These are phyloP conservation scores for Hypoxylon sp. DNA, from an alignment of 2,329 filamentous ascomycete species.

Conservation along the genomic window DNA sequence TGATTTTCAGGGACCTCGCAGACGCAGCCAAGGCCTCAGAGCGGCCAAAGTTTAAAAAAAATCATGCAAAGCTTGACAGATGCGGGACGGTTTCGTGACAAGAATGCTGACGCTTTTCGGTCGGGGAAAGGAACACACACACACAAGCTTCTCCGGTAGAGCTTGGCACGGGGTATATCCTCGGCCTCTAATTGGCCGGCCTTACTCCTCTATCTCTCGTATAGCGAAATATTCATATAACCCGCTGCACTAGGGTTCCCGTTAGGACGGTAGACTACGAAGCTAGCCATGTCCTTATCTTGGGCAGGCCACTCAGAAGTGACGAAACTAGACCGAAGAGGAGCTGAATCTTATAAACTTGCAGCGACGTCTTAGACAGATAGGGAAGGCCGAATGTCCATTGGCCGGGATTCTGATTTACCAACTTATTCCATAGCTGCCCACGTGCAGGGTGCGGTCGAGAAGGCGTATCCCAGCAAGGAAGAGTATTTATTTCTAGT, in stretches of 20 bases:
- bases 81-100: constrained; percentile 19
- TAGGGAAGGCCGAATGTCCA: constrained; percentile 34
- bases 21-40: constrained; percentile 8
- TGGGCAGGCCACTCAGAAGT: constrained; percentile 13
- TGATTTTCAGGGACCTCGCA: constrained; percentile 15
- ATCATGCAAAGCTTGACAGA: background rate
- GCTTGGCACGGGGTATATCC: constrained; percentile 40
- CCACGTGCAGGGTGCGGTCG: constrained; percentile 10
- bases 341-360: constrained; percentile 3
- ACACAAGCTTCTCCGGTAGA: constrained; percentile 11
- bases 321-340: constrained; percentile 11
- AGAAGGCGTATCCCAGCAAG: constrained; percentile 21
- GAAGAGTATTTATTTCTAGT: constrained; percentile 27
- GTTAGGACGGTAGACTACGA: background rate
- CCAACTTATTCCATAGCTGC: constrained; percentile 2
- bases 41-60: constrained; percentile 6
- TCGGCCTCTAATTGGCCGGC: constrained; percentile 19
- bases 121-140: constrained; percentile 5
- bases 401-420: background rate
- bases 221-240: constrained; percentile 18
- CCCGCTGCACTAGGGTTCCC: constrained; percentile 12
- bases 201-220: background rate
- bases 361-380: constrained; percentile 31
- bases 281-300: constrained; percentile 28
- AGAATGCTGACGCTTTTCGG: constrained; percentile 1